Percentiles rank a stretch among this genome's conserved stretches.
phyloP scores from a whole-genome alignment of 495 filamentous ascomycete species.

The Podospora fimiseda region DNA sequence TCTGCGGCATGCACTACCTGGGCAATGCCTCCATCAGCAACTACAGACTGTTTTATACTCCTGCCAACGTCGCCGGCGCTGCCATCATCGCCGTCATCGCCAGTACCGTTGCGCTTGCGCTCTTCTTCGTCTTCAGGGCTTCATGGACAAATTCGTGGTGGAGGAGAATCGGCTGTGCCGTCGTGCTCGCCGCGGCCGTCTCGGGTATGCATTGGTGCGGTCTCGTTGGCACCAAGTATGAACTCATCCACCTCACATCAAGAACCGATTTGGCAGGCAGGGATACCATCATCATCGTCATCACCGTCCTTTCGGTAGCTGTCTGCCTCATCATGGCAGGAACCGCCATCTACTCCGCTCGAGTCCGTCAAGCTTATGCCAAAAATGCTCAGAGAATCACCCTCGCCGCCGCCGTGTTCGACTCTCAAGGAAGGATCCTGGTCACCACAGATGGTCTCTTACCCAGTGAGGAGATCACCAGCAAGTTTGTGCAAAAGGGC shows the following conservation, averaged over 20 bases:
- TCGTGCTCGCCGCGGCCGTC: constrained; percentile 63
- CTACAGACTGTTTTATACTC: constrained; percentile 56
- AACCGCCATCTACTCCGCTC: constrained; percentile 49
- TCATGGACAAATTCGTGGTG: constrained; percentile 74
- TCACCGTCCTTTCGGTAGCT: constrained; percentile 57
- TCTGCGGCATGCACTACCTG: constrained; percentile 88
- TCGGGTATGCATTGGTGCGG: constrained; percentile 89
- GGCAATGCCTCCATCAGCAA: constrained; percentile 78
- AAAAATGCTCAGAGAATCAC: constrained; percentile 71
- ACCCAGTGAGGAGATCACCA: constrained; percentile 74
- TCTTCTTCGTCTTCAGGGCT: constrained; percentile 74
- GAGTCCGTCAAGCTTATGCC: constrained; percentile 46
- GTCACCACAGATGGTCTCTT: constrained; percentile 74
- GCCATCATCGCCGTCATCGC: constrained; percentile 65
- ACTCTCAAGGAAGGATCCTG: constrained; percentile 65
- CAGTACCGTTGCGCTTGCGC: constrained; percentile 56
- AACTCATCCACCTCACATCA: constrained; percentile 30
- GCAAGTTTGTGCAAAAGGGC: constrained; percentile 65
- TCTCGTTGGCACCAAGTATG: constrained; percentile 62
- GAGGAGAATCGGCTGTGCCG: constrained; percentile 61
- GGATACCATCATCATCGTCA: constrained; percentile 54
- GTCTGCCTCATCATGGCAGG: constrained; percentile 51
- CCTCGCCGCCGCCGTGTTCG: constrained; percentile 70
- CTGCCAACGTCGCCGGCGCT: constrained; percentile 58
- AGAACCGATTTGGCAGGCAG: constrained; percentile 37